Percentiles rank a stretch among this genome's conserved stretches.
Evolutionary conservation across 371 early-diverging fungal genomes (phyloP).

Genomic region (Actinomortierella ambigua): DNA sequence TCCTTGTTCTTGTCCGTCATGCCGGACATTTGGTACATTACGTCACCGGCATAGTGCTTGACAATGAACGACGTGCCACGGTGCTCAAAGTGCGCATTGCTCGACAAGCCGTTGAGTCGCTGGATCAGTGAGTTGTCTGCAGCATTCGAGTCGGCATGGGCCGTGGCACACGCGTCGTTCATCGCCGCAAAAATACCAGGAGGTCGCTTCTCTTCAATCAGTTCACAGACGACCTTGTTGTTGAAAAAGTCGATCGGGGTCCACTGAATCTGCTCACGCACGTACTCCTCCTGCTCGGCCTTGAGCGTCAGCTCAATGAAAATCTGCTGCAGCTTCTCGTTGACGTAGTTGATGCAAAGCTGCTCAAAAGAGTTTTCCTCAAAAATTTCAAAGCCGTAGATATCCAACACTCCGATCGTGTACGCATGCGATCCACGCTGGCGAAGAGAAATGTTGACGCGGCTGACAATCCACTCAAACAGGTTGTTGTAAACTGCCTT

Average conservation of each 20-base stretch:
- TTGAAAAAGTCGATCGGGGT: conserved; percentile 99
- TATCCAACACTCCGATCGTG: conserved; percentile 95
- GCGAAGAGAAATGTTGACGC: conserved; percentile 80
- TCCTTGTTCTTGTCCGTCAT: conserved; percentile 99
- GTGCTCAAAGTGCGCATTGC: conserved; percentile 82
- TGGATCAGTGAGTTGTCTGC: conserved; percentile 89
- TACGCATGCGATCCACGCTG: conserved; percentile 68
- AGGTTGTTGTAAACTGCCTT: conserved; percentile 83
- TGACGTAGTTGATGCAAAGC: conserved; percentile 99
- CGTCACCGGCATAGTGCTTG: conserved; percentile 97
- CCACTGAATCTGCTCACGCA: conserved; percentile 97
- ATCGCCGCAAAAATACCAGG: conserved; percentile 93
- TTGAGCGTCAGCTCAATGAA: conserved; percentile 99
- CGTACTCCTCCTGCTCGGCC: conserved; percentile 98
- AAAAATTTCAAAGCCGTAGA: conserved; percentile 96
- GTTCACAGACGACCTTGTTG: conserved; percentile 97
- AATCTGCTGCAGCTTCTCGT: conserved; percentile 99
- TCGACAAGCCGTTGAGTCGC: conserved; percentile 68
- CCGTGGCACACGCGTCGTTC: conserved; percentile 94
- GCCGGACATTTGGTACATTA: conserved; percentile 90
- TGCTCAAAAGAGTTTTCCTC: conserved; percentile 99
- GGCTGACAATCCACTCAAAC: conserved; percentile 91
- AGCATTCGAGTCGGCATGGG: conserved; percentile 88
- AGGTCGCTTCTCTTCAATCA: conserved; percentile 95
- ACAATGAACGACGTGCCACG: conserved; percentile 82